Base-by-base conservation (phyloP, 176 grass and related monocot species). In the Lolium multiflorum region DNA sequence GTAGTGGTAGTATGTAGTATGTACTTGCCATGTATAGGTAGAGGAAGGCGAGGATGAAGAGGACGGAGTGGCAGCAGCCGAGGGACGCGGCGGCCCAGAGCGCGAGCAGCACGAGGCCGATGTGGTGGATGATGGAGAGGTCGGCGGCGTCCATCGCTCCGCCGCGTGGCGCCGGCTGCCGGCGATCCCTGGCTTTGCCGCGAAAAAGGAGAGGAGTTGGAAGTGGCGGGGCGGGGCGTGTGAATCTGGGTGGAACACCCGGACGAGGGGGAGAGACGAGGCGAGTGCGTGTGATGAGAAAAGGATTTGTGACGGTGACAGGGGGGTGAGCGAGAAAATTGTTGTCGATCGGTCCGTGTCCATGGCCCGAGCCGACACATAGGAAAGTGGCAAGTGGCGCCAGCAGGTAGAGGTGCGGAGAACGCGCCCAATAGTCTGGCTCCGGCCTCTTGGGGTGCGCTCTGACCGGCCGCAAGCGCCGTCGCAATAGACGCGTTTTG, bases 1-100 rank as follows among this genome's bases (percentile, higher is more conserved):
- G 16, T 6, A 10, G 20, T 5, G 7, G 48, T 25, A 11, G 41
- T 43, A 43, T 7, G 31, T n/a, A n/a, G n/a, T n/a, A n/a, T n/a
- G n/a, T 13, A 16, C 25, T 91, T 91, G 92, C 95, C 95, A 92
- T 91, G 92, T 84, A 97, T 24, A 97, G 92, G 87, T 97, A 94
- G 67, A 94, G 76, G 74, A 97, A 94, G 69, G 92, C 91, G 60
- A 94, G 43, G 88, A 97, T 86, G 92, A 92, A 97, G 79, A 97
- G 72, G 17, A 88, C 1, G 74, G 87, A 92, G 81, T 89, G 83
- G 82, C 47, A 51, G 37, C 56, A 86, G 9, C 92, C 95, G 47
- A 92, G 3, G 82, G 87, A 75, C 25, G 71, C 88, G 35, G 87
- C 91, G 81, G 90, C 89, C 95, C 95, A 94, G 16, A 97, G 92